Conservation (phyloP, 2,329 filamentous ascomycete genomes). For the Diaporthe destruens region DNA sequence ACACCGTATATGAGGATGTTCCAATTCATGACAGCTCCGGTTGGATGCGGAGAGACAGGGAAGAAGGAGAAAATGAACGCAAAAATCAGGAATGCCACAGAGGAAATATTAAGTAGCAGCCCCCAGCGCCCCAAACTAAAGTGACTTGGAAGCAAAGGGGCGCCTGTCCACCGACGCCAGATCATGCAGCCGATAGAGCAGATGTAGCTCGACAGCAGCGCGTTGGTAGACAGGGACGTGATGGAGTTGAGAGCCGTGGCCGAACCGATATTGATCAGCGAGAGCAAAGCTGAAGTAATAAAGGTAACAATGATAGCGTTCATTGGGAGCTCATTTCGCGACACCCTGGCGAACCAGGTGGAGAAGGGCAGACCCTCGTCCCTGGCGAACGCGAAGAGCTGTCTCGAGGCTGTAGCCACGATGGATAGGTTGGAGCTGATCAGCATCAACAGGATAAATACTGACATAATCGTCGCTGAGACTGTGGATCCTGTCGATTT, state of each 20-base stretch:
- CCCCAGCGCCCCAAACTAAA: conserved; percentile 40
- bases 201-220: conserved; percentile 41
- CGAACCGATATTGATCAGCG: conserved; percentile 37
- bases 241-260: conserved; percentile 40
- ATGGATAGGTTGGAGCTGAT: conserved; percentile 46
- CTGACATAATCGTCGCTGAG: conserved; percentile 46
- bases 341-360: conserved; percentile 46
- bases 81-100: conserved; percentile 35
- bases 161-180: conserved; percentile 53
- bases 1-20: conserved; percentile 39
- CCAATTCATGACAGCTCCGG: conserved; percentile 39
- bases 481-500: conserved; percentile 44
- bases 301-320: conserved; percentile 41
- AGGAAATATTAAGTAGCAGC: conserved; percentile 36
- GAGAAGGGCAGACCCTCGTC: conserved; percentile 53
- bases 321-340: conserved; percentile 38
- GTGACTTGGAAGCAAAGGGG: conserved; percentile 33
- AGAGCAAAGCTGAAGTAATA: conserved; percentile 22
- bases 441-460: conserved; percentile 46
- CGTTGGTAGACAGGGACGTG: conserved; percentile 38
- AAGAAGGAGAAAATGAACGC: conserved; percentile 41
- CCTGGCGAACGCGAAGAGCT: conserved; percentile 50
- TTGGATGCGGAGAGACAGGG: conserved; percentile 26
- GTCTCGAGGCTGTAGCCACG: conserved; percentile 48
- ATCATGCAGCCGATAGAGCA: conserved; percentile 38